Conservation (phyloP, 495 filamentous ascomycete species). For the Astrothelium macrocarpum region DNA sequence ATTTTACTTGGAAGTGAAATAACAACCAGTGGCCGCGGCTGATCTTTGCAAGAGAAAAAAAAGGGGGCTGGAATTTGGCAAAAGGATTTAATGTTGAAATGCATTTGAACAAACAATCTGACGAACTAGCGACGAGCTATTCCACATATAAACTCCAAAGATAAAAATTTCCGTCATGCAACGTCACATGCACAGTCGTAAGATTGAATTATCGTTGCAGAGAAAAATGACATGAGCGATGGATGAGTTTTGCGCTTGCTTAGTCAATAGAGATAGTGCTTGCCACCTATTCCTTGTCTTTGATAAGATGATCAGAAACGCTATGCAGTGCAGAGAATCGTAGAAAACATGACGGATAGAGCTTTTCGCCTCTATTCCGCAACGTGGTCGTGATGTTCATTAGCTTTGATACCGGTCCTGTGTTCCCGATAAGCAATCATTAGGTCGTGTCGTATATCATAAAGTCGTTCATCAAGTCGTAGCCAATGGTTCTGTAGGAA, state of each 20-base stretch:
- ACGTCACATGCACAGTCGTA: background rate
- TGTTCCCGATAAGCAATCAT: background rate
- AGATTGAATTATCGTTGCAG: background rate
- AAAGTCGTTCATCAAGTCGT: background rate
- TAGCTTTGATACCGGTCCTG: background rate
- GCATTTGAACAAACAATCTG: background rate
- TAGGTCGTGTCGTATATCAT: conserved; percentile 1
- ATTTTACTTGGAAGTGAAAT: background rate
- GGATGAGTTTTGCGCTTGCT: background rate
- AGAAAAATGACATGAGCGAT: background rate
- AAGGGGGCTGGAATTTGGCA: background rate
- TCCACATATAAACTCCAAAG: background rate
- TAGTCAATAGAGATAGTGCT: background rate
- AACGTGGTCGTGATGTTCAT: background rate
- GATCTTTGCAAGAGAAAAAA: background rate
- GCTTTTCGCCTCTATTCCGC: background rate
- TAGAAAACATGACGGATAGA: background rate
- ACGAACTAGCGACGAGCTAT: background rate
- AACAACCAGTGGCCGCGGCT: background rate
- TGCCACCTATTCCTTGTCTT: conserved; percentile 2
- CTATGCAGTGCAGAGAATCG: conserved; percentile 5
- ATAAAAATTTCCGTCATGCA: background rate
- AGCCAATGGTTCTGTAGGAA: background rate
- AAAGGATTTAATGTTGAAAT: background rate
- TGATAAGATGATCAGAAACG: background rate